Base-by-base conservation (phyloP, 1,284 basidiomycete species). In the Marasmius tenuissimus region DNA sequence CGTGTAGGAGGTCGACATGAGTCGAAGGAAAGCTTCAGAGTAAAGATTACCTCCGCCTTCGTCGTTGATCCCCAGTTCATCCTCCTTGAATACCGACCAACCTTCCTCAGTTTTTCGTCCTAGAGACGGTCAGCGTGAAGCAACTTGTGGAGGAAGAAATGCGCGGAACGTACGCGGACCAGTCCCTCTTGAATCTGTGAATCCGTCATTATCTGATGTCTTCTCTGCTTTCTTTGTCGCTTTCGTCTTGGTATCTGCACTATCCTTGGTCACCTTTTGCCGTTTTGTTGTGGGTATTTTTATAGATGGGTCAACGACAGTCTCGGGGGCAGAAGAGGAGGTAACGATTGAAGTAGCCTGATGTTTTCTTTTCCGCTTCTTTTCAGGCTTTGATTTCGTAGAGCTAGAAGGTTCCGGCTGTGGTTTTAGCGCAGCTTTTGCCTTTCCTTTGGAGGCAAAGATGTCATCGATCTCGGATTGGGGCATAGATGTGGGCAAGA, bases 21-120 rank as follows among this genome's bases (percentile, higher is more conserved):
- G 50, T 55, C 37, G 61, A 57, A 65, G 59, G 57, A 59, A 63
- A 62, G 42, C 37, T 40, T 38, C 61, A 33, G 55, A 62, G 57
- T 60, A 11, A 57, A 63, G 56, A 74, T 84, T 75, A 92, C 93
- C 92, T 73, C 94, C 94, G 54, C 89, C 90, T 64, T 85, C 81
- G 59, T 85, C 80, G 59, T 81, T 78, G 63, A 96, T 91, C 12
- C 88, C 85, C 11, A 96, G 83, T 68, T 96, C 94, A 66, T 89
- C 91, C 73, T 94, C 94, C 72, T 94, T 95, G 75, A 89, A 96
- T 40, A 96, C 86, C 38, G 79, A 73, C 78, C 85, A 96, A 0
- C 94, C 94, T 73, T 96, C 94, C 63, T 91, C 91, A 0, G 94
- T 96, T 74, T 82, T 89, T 42, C 85, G 85, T 62, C 92, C 94